Conservation (phyloP, 2,329 filamentous ascomycete genomes). For the Pestalotiopsis sp. region DNA sequence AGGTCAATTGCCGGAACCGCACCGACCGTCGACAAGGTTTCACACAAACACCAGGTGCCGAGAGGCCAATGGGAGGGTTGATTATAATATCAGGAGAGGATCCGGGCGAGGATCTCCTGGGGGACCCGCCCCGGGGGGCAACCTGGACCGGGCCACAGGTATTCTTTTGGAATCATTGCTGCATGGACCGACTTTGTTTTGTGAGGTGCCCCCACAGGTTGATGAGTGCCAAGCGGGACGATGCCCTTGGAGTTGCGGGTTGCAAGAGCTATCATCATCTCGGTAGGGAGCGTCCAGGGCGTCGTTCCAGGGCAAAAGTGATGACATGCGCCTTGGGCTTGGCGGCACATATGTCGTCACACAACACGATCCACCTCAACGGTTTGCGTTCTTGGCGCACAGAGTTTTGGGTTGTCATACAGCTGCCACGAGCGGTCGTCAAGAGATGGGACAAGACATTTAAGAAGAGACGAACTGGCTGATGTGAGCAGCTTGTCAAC, state of each 20-base stretch:
- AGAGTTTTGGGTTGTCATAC: not conserved
- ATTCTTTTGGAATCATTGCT: slow-evolving; percentile 7
- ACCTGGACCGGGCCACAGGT: not conserved
- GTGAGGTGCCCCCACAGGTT: not conserved
- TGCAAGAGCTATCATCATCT: not conserved
- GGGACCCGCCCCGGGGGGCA: not conserved
- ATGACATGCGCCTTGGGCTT: not conserved
- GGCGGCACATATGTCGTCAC: not conserved
- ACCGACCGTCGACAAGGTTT: not conserved
- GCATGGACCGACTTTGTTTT: not conserved
- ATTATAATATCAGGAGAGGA: slow-evolving; percentile 5
- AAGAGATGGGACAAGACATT: not conserved
- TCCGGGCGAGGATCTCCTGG: not conserved
- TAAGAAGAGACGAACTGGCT: not conserved
- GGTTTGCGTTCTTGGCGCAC: not conserved
- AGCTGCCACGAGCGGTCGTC: not conserved
- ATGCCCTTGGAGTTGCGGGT: not conserved
- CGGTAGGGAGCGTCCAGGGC: not conserved
- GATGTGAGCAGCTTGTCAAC: not conserved
- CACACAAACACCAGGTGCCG: slow-evolving; percentile 3
- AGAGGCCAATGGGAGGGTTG: slow-evolving; percentile 1
- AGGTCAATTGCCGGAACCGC: not conserved
- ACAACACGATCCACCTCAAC: not conserved
- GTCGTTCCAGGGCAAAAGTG: not conserved
- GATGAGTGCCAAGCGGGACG: not conserved